Conservation (phyloP, 2,329 filamentous ascomycete genomes). For the Fusarium sp. region DNA sequence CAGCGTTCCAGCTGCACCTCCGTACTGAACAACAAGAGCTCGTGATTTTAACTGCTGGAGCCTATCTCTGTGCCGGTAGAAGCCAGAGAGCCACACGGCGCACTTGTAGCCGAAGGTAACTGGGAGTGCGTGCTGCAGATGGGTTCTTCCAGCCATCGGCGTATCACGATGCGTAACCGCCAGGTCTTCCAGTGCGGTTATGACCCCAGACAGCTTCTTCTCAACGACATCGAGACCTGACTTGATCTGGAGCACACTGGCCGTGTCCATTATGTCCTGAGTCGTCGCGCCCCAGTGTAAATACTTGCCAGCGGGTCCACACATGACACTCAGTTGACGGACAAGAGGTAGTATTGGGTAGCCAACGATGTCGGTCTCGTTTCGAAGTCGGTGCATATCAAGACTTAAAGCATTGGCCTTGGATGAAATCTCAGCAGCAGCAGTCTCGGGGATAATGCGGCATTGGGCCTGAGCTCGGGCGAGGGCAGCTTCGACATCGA, state of each 20-base stretch:
- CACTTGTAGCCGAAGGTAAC: conserved; percentile 71
- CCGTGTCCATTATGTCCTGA: conserved; percentile 71
- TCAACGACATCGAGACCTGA: conserved; percentile 63
- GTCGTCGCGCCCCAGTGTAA: conserved; percentile 72
- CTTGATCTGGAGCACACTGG: conserved; percentile 66
- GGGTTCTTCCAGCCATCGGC: conserved; percentile 69
- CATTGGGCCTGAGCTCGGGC: conserved; percentile 64
- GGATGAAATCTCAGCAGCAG: conserved; percentile 55
- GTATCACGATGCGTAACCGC: conserved; percentile 63
- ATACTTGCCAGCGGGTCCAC: conserved; percentile 52
- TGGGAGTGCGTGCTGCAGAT: conserved; percentile 69
- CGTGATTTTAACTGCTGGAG: conserved; percentile 61
- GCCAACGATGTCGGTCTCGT: conserved; percentile 67
- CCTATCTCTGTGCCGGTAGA: conserved; percentile 63
- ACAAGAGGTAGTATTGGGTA: conserved; percentile 67
- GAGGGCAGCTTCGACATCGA: conserved; percentile 65
- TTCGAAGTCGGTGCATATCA: conserved; percentile 53
- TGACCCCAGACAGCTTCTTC: conserved; percentile 58
- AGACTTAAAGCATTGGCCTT: conserved; percentile 44
- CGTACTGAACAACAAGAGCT: conserved; percentile 66
- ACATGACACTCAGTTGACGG: conserved; percentile 55
- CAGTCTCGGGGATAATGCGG: conserved; percentile 60
- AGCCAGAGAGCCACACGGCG: conserved; percentile 65
- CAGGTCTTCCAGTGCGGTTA: conserved; percentile 58
- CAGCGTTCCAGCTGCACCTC: conserved; percentile 68